phyloP scores from a whole-genome alignment of 352 stramenopile genomes.

The Globisporangium carolinianum region DNA sequence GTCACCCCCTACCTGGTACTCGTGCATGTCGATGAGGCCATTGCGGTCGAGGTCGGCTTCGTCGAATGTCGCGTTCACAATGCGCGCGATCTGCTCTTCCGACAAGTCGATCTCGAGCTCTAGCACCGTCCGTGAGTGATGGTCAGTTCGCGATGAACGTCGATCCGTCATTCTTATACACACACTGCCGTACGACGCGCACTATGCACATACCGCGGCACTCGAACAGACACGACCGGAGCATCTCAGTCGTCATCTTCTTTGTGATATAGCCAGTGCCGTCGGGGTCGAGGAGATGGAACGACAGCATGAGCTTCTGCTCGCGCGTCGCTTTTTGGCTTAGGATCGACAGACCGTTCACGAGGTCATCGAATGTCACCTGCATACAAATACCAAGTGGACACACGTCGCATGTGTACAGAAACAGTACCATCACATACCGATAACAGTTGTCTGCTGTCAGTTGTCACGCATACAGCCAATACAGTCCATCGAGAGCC shows the following conservation, averaged over 20 bases:
- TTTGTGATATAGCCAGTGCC: constrained; percentile 78
- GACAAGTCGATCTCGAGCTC: constrained; percentile 76
- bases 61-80: constrained; percentile 80
- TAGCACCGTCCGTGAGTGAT: constrained; percentile 10
- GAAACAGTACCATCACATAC: not conserved
- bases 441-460: not conserved
- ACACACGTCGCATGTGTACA: too few species aligned
- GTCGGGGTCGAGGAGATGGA: constrained; percentile 76
- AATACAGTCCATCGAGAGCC: not conserved
- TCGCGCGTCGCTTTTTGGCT: constrained; percentile 83
- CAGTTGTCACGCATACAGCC: not conserved
- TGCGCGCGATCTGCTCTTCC: constrained; percentile 65
- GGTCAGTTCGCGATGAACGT: not conserved
- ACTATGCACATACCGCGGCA: constrained; percentile 50
- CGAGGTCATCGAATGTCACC: constrained; percentile 80
- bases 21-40: constrained; percentile 67
- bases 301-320: constrained; percentile 83
- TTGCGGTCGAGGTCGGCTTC: constrained; percentile 77
- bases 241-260: constrained; percentile 73
- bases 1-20: constrained; percentile 53
- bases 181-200: not conserved
- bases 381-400: constrained; percentile 11
- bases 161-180: too few species aligned
- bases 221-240: constrained; percentile 81
- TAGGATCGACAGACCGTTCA: constrained; percentile 72